phyloP scores from a whole-genome alignment of 106 monocot genomes.

The Phalaenopsis aphrodite region DNA sequence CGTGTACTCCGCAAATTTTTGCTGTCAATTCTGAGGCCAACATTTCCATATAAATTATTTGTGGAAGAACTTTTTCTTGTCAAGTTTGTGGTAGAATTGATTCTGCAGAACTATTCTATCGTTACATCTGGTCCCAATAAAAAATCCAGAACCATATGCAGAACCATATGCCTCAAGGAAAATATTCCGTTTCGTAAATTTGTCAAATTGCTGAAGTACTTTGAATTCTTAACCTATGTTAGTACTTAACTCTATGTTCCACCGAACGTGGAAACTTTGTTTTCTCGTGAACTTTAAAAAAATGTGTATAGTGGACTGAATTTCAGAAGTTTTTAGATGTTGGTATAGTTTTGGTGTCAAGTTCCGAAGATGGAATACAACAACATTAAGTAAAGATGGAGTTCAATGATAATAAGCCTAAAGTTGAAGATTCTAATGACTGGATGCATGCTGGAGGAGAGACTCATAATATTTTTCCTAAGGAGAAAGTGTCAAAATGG shows the following conservation, averaged over 20 bases:
- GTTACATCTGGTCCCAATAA: constrained; percentile 10
- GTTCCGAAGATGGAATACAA: not conserved
- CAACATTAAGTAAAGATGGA: not conserved
- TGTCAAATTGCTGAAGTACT: not conserved
- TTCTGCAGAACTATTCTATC: constrained; percentile 19
- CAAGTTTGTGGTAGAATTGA: constrained; percentile 21
- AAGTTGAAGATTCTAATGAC: not conserved
- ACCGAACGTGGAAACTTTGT: not conserved
- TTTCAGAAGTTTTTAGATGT: not conserved
- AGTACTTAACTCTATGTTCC: not conserved
- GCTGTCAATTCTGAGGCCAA: constrained; percentile 23
- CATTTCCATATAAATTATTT: constrained; percentile 35
- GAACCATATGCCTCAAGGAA: constrained; percentile 24
- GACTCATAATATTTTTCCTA: too few relatives aligned
- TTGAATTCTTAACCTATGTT: not conserved
- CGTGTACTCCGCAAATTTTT: constrained; percentile 9
- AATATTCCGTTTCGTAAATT: constrained; percentile 12
- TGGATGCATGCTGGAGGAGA: too few relatives aligned
- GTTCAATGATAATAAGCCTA: not conserved
- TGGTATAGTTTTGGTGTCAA: not conserved
- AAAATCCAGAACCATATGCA: constrained; percentile 35
- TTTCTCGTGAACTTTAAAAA: not conserved
- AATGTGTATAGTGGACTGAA: not conserved
- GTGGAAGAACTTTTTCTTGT: constrained; percentile 27
- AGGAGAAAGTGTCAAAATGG: too few relatives aligned